Evolutionary conservation across 2,329 filamentous ascomycete genomes (phyloP).

Genomic region (Penicillium sp.): DNA sequence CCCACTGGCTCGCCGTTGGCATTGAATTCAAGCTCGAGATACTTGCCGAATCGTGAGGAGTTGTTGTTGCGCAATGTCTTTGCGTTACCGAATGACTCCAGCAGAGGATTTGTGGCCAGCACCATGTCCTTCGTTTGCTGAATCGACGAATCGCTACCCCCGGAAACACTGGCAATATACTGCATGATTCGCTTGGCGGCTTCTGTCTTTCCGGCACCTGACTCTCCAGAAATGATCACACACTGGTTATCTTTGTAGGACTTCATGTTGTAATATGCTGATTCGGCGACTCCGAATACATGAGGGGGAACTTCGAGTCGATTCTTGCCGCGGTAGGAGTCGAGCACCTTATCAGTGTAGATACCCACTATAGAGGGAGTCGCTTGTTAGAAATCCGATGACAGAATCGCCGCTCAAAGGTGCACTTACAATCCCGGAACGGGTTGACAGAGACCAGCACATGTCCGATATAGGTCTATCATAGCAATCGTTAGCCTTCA

Average conservation of each 20-base stretch:
- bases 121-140: conserved; percentile 99
- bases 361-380: conserved; percentile 69
- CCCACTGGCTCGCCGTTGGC: conserved; percentile 86
- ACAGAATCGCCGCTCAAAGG: neutral
- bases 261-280: conserved; percentile 99
- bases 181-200: conserved; percentile 99
- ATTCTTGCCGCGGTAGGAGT: conserved; percentile 96
- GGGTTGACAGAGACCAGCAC: conserved; percentile 98
- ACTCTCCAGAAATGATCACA: conserved; percentile 98
- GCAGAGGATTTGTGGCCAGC: conserved; percentile 91
- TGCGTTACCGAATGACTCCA: conserved; percentile 97
- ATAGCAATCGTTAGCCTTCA: conserved; percentile 21
- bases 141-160: conserved; percentile 80
- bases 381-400: conserved; percentile 40
- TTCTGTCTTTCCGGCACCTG: conserved; percentile 96
- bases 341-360: conserved; percentile 91
- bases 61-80: conserved; percentile 99
- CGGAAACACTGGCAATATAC: conserved; percentile 97
- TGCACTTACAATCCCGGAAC: conserved; percentile 77
- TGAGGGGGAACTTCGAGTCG: conserved; percentile 90
- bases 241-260: conserved; percentile 99
- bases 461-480: conserved; percentile 94
- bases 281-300: conserved; percentile 96
- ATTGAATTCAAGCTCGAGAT: conserved; percentile 97
- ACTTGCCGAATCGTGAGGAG: conserved; percentile 97